Evolutionary conservation across 75 land plant species (phyloP).

Genomic region (Isoetes taiwanensis): DNA sequence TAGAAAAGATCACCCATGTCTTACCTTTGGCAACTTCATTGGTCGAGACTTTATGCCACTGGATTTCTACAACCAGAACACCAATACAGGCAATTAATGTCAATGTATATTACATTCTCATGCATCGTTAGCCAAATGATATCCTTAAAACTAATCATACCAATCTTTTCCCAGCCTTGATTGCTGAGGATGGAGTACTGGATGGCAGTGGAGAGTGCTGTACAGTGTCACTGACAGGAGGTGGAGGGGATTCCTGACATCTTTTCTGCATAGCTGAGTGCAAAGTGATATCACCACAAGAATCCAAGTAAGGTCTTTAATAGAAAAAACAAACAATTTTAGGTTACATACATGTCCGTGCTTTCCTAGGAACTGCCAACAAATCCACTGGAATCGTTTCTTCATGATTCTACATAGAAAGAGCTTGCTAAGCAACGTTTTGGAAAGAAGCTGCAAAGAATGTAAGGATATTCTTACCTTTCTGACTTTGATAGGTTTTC

Average conservation of each 20-base stretch:
- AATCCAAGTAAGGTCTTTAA: too few species aligned
- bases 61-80: slow-evolving; percentile 5
- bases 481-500: slow-evolving; percentile 19
- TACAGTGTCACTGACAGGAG: too few species aligned
- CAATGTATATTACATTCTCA: too few species aligned
- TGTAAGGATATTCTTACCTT: slow-evolving; percentile 9
- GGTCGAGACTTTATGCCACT: slow-evolving; percentile 1
- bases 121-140: background rate
- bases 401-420: slow-evolving; percentile 11
- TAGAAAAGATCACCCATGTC: too few species aligned
- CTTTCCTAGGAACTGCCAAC: slow-evolving; percentile 32
- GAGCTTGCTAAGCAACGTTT: background rate
- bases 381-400: slow-evolving; percentile 19
- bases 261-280: too few species aligned
- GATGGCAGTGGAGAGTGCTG: background rate
- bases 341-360: slow-evolving; percentile 29
- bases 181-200: background rate
- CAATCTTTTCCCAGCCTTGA: slow-evolving; percentile 4
- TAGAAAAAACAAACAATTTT: too few species aligned
- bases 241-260: too few species aligned
- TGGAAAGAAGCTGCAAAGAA: background rate
- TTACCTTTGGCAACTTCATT: slow-evolving; percentile 1
- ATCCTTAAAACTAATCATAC: background rate
- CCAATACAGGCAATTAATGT: background rate
- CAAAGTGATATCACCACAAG: too few species aligned